Evolutionary conservation across 495 filamentous ascomycete species (phyloP), one percentile per base, ranked within the genome.

Genomic region (Penicillium parvum): DNA sequence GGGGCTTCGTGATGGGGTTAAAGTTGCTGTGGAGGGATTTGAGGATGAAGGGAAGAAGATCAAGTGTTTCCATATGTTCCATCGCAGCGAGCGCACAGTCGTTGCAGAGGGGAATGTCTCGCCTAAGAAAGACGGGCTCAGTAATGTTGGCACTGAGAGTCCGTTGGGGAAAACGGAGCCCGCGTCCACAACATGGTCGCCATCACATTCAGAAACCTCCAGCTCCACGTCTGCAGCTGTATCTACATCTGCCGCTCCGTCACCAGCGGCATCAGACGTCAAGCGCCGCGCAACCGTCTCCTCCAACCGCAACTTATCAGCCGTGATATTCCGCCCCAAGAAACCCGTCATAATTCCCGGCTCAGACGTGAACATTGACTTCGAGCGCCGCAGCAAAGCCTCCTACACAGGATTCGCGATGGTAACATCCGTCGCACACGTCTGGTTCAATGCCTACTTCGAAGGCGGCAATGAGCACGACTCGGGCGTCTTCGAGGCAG

Each of bases 401-500:
- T 77, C 78, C 1, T 84, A 88, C 63, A 72, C 68, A 0, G 86
- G 85, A 4, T 78, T 86, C 49, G 86, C 87, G 4, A 85, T 96
- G 81, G 89, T 96, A 7, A 96, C 90, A 4, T 82, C 89, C 0
- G 83, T 96, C 25, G 88, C 90, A 1, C 90, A 96, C 45, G 85
- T 96, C 21, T 98, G 92, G 92, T 95, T 95, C 68, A 98, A 98
- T 55, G 67, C 83, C 2, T 96, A 82, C 66, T 96, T 96, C 48
- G 92, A 97, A 66, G 90, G 89, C 9, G 76, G 82, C 47, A 73
- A 85, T 11, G 79, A 89, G 50, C 52, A 69, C 29, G 61, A 69
- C 38, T 72, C 72, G 0, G 81, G 81, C 18, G 73, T 83, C 16
- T 84, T 85, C 53, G 78, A 83, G 39, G 76, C 75, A 7, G 65